Evolutionary conservation across 163 green algal genomes (phyloP).

Genomic region (Chlamydomonas reinhardtii): DNA sequence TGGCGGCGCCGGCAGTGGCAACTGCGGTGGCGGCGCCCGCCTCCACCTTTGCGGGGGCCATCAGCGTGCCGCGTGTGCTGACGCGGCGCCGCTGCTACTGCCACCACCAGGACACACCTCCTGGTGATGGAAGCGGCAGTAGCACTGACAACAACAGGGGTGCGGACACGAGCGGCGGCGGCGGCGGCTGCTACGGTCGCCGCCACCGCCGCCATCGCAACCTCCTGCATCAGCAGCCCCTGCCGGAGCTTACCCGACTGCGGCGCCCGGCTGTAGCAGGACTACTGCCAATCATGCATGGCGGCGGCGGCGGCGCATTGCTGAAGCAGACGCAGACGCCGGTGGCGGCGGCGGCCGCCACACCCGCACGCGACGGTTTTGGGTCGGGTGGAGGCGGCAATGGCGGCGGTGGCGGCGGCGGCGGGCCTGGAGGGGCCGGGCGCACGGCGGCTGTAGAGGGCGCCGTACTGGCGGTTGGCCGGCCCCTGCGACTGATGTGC

Average conservation of each 20-base stretch:
- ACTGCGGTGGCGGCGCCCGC: too few relatives aligned
- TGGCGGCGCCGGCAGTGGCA: too few relatives aligned
- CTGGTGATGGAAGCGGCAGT: neutral
- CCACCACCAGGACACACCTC: too few relatives aligned
- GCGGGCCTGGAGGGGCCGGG: too few relatives aligned
- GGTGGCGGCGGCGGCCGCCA: neutral
- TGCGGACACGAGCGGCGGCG: neutral
- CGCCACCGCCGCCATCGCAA: neutral
- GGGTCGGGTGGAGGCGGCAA: neutral
- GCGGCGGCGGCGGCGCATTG: neutral
- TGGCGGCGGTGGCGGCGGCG: too few relatives aligned
- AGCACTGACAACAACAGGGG: neutral
- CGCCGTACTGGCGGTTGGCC: neutral
- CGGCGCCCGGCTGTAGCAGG: neutral
- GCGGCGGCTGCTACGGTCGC: neutral
- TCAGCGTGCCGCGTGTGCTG: slow-evolving; percentile 17
- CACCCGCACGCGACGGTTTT: too few relatives aligned
- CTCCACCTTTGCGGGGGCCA: slow-evolving; percentile 27
- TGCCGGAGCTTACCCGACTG: slow-evolving; percentile 5
- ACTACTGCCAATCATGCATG: too few relatives aligned
- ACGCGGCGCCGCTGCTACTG: neutral
- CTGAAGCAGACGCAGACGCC: too few relatives aligned
- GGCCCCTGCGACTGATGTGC: neutral
- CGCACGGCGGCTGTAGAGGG: neutral
- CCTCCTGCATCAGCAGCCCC: slow-evolving; percentile 20